Base-by-base conservation (phyloP, 805 yeast species). In the Candida nitratophila region DNA sequence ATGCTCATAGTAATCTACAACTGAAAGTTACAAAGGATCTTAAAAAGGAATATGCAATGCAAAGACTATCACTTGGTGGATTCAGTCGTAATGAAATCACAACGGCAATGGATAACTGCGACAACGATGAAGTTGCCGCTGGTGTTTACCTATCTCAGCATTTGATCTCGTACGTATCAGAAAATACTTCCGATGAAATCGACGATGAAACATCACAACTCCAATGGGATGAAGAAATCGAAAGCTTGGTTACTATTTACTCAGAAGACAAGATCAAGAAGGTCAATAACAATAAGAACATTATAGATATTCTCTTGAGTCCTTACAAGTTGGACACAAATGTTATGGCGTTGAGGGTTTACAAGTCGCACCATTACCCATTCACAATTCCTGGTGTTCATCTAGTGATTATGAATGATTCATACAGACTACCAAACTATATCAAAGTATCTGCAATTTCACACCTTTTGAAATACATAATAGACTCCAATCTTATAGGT, bases 191-290 rank as follows among this genome's bases (percentile, higher is more conserved):
- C 14, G 39, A 33, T 15, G 32, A 16, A 15, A 22, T 10, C 12
- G 16, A 20, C 11, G 35, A 57, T 15, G 53, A 49, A 11, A 49
- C 47, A 9, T 39, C 51, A 3, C 37, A 46, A 47, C 76, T 69
- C 5, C 55, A 75, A 12, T 90, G 96, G 96, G 59, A 66, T 0
- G 85, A 85, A 56, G 97, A 90, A 55, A 56, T 81, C 15, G 88
- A 83, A 46, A 79, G 88, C 40, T 62, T 90, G 46, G 57, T 65
- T 19, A 73, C 81, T 34, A 77, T 87, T 20, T 84, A 79, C 44
- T 66, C 60, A 4, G 73, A 71, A n/a, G 76, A 73, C 17, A 55
- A 63, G 19, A 51, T 77, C 22, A 60, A 60, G 14, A 33, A 39
- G 2, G 42, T 16, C 3, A 45, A 56, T 9, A 44, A 60, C 4